A percentile compares a stretch with the other conserved stretches of the same genome.
phyloP scores from a whole-genome alignment of 192 early-diverging fungal genomes.

The Linnemannia zychae region DNA sequence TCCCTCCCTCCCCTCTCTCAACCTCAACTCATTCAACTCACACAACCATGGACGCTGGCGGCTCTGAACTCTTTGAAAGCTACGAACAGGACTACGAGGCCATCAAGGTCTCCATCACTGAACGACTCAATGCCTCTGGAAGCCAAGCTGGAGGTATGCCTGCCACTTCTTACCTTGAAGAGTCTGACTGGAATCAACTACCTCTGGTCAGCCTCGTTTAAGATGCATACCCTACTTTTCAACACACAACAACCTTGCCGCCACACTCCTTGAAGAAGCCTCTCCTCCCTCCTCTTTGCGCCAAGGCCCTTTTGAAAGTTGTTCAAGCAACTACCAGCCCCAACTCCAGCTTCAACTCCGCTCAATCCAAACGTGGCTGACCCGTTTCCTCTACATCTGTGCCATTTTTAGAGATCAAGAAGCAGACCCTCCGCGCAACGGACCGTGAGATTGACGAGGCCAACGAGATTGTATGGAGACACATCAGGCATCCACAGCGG shows the following conservation, averaged over 20 bases:
- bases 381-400: not conserved
- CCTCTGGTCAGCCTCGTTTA: not conserved
- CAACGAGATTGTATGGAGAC: conserved; percentile 82
- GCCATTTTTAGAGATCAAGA: conserved; percentile 72
- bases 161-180: not conserved
- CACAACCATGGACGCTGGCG: conserved; percentile 59
- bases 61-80: conserved; percentile 85
- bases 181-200: not conserved
- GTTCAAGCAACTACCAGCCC: not conserved
- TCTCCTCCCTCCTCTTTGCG: not conserved
- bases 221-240: not conserved
- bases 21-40: not conserved
- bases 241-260: not conserved
- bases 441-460: conserved; percentile 92
- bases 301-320: conserved; percentile 6
- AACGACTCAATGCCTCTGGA: conserved; percentile 65
- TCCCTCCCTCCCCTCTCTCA: not conserved
- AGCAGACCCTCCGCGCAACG: conserved; percentile 79
- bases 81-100: conserved; percentile 89
- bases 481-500: not conserved
- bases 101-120: conserved; percentile 69
- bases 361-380: not conserved
- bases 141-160: conserved; percentile 72
- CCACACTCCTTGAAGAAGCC: not conserved
- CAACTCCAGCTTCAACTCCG: not conserved